Base-by-base conservation (phyloP, 352 stramenopile genomes). In the Phytophthora sp. region DNA sequence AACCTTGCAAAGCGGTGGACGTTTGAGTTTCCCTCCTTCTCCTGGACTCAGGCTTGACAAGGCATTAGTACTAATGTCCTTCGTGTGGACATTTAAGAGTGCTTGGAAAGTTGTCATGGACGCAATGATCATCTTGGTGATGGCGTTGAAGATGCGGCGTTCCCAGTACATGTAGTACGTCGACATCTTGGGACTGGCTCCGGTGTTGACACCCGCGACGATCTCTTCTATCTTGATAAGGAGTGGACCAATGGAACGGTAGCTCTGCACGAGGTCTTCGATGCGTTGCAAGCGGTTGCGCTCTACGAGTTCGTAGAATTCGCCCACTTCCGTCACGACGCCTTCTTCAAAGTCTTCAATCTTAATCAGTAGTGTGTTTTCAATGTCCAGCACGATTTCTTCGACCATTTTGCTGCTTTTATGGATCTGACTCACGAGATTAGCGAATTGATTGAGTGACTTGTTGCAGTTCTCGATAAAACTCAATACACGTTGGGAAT, bases 151-250 rank as follows among this genome's bases (percentile, higher is more conserved):
- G 36, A 99, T 92, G 6, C 93, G 87, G 20, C 96, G 92, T 60
- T 99, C 96, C 96, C 96, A 99, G 74, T 98, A 99, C 81, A 97
- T 94, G 73, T 99, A 99, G 66, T 98, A 99, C 11, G 90, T 96
- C 3, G 87, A 84, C 75, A 99, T 91, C 50, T 94, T 92, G 0
- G 90, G 77, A 55, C 89, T 97, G 7, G 79, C 89, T 7, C 96
- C 93, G 0, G 89, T 98, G 75, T 98, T 98, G 6, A 97, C 96
- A 6, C 91, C 90, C 0, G 91, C 94, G 2, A 99, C 94, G 23
- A 98, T 93, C 62, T 98, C 96, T 74, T 99, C 96, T 9, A 99
- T 91, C 68, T 99, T 99, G 52, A 98, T 97, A 0, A 99, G 66
- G 7, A 98, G 66, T 23, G 95, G 90, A 0, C 89, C 88, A 51